Evolutionary conservation across 495 filamentous ascomycete species (phyloP).

Genomic region (Pseudoneurospora amorphoporcata): DNA sequence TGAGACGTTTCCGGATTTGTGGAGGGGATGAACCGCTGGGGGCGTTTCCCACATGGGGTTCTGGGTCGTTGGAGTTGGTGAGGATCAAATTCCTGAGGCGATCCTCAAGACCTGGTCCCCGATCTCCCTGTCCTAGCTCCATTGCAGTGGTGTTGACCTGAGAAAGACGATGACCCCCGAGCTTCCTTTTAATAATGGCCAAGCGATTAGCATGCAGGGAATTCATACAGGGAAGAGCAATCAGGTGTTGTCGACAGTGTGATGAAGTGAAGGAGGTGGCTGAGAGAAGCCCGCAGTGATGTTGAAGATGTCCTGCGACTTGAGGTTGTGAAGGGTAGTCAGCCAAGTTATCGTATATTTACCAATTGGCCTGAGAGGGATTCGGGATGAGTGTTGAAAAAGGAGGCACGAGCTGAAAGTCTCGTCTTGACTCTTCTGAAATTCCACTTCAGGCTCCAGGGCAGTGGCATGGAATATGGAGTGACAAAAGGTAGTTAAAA

Average conservation of each 20-base stretch:
- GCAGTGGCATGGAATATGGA: neutral
- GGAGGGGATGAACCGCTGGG: neutral
- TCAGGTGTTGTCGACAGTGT: neutral
- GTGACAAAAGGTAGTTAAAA: neutral
- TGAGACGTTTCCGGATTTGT: constrained; percentile 34
- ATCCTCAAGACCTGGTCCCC: constrained; percentile 25
- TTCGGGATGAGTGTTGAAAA: neutral
- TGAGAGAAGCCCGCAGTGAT: neutral
- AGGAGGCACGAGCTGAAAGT: neutral
- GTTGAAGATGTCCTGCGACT: neutral
- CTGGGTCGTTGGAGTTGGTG: constrained; percentile 12
- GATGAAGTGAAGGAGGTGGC: neutral
- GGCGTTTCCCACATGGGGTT: neutral
- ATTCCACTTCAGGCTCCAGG: neutral
- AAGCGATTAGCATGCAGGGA: neutral
- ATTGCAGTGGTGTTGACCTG: constrained; percentile 8
- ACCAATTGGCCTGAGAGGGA: neutral
- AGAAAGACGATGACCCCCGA: neutral
- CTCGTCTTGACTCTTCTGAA: neutral
- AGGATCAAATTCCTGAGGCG: constrained; percentile 35
- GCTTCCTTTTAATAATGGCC: neutral
- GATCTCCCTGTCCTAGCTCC: constrained; percentile 10
- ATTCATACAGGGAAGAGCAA: neutral
- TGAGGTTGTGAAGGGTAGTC: neutral
- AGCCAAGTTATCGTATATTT: neutral